phyloP scores from a whole-genome alignment of 2,329 filamentous ascomycete species.

The Pseudomassariella vexata region DNA sequence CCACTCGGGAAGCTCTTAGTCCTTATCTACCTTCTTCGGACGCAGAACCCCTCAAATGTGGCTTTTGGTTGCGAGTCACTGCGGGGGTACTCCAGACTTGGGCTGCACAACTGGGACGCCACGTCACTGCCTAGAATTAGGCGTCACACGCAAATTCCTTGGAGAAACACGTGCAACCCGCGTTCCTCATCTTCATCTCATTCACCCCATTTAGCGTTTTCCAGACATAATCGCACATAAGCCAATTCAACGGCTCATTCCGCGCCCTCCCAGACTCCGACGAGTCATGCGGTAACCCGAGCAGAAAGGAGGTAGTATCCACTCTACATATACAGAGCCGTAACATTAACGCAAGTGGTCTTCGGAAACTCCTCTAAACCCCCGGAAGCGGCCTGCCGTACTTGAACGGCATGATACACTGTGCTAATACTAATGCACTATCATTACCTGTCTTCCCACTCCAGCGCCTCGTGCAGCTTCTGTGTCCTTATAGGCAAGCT shows the following conservation, averaged over 20 bases:
- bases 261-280: not conserved
- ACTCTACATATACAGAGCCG: not conserved
- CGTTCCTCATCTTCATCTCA: not conserved
- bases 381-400: not conserved
- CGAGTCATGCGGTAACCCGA: not conserved
- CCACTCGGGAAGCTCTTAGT: constrained; percentile 1
- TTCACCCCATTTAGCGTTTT: not conserved
- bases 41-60: not conserved
- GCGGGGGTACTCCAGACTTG: constrained; percentile 29
- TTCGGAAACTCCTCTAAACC: not conserved
- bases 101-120: constrained; percentile 20
- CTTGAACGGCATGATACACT: constrained; percentile 2
- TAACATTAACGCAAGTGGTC: not conserved
- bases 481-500: too few species aligned
- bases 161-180: not conserved
- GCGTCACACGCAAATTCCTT: not conserved
- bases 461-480: too few species aligned
- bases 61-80: constrained; percentile 13
- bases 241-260: not conserved
- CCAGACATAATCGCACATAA: not conserved
- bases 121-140: not conserved
- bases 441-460: too few species aligned
- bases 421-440: too few species aligned
- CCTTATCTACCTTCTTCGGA: not conserved
- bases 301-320: not conserved